Base-by-base conservation (phyloP, 2,329 filamentous ascomycete genomes). In the Colletotrichum euphorbiae region DNA sequence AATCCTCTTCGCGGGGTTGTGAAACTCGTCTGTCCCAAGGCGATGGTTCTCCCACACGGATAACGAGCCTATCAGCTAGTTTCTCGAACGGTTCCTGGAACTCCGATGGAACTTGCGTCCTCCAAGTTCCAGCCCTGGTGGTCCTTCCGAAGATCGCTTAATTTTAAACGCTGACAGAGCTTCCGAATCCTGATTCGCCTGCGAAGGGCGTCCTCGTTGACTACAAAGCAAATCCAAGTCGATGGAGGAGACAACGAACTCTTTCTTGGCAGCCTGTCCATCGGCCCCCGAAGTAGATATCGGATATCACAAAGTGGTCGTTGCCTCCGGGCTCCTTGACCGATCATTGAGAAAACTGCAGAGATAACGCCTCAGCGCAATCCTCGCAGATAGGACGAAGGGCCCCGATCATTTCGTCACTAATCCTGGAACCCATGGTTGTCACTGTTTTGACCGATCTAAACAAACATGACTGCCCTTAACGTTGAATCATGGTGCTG, bases 11-110 rank as follows among this genome's bases (percentile, higher is more conserved):
- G 28, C 28, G 7, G 1, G 28, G n/a, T 9, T 28, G 13, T 50
- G 24, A 28, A 28, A 31, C 46, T 28, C 28, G 28, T 28, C 24
- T 31, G 17, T 40, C 51, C 51, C 60, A 24, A 40, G 51, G 15
- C 19, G 7, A 31, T 40, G 42, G 60, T 56, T 8, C 17, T 24
- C 42, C 58, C 59, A 33, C 48, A 42, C 28, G 45, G 24, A 45
- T 9, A 46, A 6, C 40, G 55, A 28, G 48, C 55, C 33, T 24
- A 17, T 42, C 31, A 52, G 24, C n/a, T 6, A 6, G 38, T 43
- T 24, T 56, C 2, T 38, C 40, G 51, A 13, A 33, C 40, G 51
- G 42, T 17, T 28, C 43, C 33, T 42, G 28, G 59, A 64, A 64
- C 31, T 58, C 4, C 28, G 28, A 33, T 48, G 21, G 21, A 9